phyloP scores from a whole-genome alignment of 306 rosid genomes.

The Lathyrus sativus region DNA sequence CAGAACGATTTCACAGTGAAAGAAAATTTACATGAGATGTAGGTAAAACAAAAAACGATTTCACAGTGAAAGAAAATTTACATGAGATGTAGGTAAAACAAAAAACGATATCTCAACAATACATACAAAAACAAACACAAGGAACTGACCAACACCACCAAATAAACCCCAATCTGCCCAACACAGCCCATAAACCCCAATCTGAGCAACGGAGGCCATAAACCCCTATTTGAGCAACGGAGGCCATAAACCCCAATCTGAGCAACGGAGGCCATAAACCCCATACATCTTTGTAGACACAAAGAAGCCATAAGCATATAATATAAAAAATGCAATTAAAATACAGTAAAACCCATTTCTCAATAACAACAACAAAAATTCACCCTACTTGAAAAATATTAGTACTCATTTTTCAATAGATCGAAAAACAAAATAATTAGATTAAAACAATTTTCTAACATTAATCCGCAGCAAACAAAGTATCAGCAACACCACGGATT shows the following conservation, averaged over 20 bases:
- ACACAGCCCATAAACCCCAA: not conserved
- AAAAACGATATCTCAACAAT: not conserved
- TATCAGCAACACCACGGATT: not conserved
- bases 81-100: not conserved
- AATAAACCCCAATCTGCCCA: not conserved
- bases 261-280: not conserved
- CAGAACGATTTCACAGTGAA: not conserved
- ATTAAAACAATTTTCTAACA: not conserved
- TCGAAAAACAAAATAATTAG: constrained; percentile 19
- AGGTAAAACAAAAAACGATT: not conserved
- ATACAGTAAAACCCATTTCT: not conserved
- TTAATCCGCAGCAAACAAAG: not conserved
- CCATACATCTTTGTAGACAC: no score
- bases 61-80: not conserved
- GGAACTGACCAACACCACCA: not conserved
- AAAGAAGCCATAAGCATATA: not conserved
- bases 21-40: not conserved
- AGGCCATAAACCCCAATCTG: not conserved
- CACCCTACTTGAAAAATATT: not conserved
- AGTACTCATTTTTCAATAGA: not conserved
- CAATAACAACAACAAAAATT: not conserved
- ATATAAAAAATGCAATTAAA: not conserved
- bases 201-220: not conserved
- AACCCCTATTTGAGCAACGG: not conserved
- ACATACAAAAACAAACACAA: not conserved